These are phyloP conservation scores for Botryosphaeria dothidea DNA, from an alignment of 2,329 filamentous ascomycete species.

Conservation along the genomic window DNA sequence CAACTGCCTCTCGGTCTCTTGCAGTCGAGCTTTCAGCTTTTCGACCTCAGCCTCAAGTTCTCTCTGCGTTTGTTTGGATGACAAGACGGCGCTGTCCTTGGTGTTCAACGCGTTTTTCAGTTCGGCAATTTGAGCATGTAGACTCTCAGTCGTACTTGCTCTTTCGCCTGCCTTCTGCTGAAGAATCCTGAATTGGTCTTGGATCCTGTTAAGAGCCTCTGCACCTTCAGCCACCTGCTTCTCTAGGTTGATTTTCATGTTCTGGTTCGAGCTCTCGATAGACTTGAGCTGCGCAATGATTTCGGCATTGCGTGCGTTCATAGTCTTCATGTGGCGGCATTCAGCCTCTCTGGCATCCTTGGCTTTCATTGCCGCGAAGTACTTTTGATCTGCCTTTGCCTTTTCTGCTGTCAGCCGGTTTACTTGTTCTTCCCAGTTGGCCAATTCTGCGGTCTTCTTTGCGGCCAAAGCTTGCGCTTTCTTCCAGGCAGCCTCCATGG, in stretches of 20 bases:
- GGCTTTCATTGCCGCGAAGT: constrained; percentile 92
- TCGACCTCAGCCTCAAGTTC: constrained; percentile 73
- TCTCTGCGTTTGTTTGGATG: constrained; percentile 63
- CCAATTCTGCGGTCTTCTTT: constrained; percentile 81
- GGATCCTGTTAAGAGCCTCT: constrained; percentile 71
- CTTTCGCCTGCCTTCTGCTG: constrained; percentile 73
- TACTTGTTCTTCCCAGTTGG: constrained; percentile 75
- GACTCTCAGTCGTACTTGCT: constrained; percentile 66
- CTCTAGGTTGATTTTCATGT: constrained; percentile 79
- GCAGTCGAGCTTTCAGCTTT: constrained; percentile 73
- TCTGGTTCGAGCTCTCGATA: constrained; percentile 74
- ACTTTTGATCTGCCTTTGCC: constrained; percentile 95
- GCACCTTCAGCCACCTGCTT: constrained; percentile 85
- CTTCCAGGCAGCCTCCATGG: constrained; percentile 88
- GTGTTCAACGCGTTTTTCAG: constrained; percentile 71
- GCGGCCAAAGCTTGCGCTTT: constrained; percentile 81
- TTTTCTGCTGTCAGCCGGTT: constrained; percentile 80
- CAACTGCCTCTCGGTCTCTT: constrained; percentile 77
- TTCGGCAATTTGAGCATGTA: constrained; percentile 75
- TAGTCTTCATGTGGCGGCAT: constrained; percentile 73
- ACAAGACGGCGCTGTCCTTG: constrained; percentile 70
- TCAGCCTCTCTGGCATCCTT: constrained; percentile 84
- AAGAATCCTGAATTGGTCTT: constrained; percentile 71
- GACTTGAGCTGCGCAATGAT: constrained; percentile 94
- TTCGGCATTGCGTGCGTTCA: constrained; percentile 88